Percentiles rank a stretch among this genome's conserved stretches.
These are phyloP conservation scores for Schizosaccharomyces pombe DNA, from an alignment of 805 yeast species.

Conservation along the genomic window ASM294v3 CU329670.1:3625501-3626000, in stretches of 20 bases:
- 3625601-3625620: background rate
- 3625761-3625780: conserved; percentile 6
- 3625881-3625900: background rate
- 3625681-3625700: background rate
- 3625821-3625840: conserved; percentile 7
- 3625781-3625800: background rate
- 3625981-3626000: background rate
- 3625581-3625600: conserved; percentile 2
- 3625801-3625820: background rate
- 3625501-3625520: background rate
- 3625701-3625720: background rate
- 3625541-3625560: no score
- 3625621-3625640: background rate
- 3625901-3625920: background rate
- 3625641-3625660: background rate
- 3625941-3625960: conserved; percentile 8
- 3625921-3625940: background rate
- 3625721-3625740: conserved; percentile 7
- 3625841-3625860: conserved; percentile 8
- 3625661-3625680: background rate
- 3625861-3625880: background rate
- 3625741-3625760: no score
- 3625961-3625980: conserved; percentile 6
- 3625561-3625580: conserved; percentile 1
- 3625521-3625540: no score